Percentiles rank a stretch among this genome's conserved stretches.
phyloP scores from a whole-genome alignment of 2,329 filamentous ascomycete species.

The Orbilia blumenaviensis region DNA sequence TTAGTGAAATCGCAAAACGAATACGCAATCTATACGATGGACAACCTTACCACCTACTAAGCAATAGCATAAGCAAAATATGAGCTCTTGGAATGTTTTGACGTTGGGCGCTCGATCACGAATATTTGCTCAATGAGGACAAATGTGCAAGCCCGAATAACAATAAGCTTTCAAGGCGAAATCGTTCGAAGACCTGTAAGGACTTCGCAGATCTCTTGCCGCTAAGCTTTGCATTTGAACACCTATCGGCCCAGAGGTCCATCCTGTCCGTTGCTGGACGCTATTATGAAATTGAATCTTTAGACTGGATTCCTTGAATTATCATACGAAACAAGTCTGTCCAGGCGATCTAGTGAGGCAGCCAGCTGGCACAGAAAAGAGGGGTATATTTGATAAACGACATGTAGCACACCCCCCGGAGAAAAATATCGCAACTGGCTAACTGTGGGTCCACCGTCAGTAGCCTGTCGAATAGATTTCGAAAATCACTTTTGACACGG shows the following conservation, averaged over 20 bases:
- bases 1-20: not conserved
- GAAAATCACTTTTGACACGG: not conserved
- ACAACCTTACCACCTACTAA: no score
- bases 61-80: no score
- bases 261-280: not conserved
- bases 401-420: not conserved
- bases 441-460: not conserved
- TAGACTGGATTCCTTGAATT: not conserved
- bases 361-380: conserved; percentile 4
- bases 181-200: no score
- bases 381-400: not conserved
- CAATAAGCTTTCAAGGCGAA: no score
- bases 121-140: no score
- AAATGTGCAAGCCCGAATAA: no score
- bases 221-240: not conserved
- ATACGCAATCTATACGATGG: no score
- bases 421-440: not conserved
- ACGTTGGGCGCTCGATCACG: no score
- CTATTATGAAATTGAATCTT: not conserved
- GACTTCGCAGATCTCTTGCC: not conserved
- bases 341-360: not conserved
- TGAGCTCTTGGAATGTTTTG: no score
- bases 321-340: not conserved
- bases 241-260: not conserved
- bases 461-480: not conserved